A percentile compares a stretch with the other conserved stretches of the same genome.
phyloP scores from a whole-genome alignment of 2,329 filamentous ascomycete genomes.

The Aotearoamyces nothofagi region DNA sequence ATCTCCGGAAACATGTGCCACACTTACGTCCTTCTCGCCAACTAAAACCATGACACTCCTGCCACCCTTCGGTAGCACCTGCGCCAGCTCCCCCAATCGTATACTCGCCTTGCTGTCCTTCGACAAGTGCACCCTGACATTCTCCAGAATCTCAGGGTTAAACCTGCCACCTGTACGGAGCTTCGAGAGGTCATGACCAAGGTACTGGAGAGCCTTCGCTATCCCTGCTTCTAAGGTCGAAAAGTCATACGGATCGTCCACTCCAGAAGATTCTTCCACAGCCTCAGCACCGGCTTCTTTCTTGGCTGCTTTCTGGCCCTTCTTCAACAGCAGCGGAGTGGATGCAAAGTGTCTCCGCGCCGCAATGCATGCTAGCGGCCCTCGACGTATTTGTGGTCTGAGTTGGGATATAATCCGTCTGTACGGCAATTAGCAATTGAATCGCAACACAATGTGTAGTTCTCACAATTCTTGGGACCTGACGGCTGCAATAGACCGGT shows the following conservation, averaged over 20 bases:
- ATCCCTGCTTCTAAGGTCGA: constrained; percentile 39
- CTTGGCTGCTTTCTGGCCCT: neutral
- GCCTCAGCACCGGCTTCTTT: neutral
- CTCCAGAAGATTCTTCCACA: constrained; percentile 3
- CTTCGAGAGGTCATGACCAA: constrained; percentile 47
- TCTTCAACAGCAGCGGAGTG: neutral
- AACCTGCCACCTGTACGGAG: constrained; percentile 45
- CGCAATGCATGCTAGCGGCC: no score
- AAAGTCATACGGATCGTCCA: constrained; percentile 43
- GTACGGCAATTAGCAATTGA: no score
- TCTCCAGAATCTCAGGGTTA: constrained; percentile 46
- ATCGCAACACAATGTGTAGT: no score
- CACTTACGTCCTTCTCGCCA: constrained; percentile 45
- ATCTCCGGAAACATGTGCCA: constrained; percentile 1
- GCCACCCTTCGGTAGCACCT: constrained; percentile 49
- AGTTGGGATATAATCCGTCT: no score
- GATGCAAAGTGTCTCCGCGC: neutral
- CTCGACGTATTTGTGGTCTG: no score
- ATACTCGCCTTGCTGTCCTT: constrained; percentile 35
- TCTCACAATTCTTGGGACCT: no score
- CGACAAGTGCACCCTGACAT: constrained; percentile 39
- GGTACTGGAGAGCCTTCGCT: constrained; percentile 32
- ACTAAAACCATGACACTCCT: constrained; percentile 44
- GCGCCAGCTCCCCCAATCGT: constrained; percentile 45
- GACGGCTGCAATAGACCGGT: no score